These are phyloP conservation scores for Moniliophthora roreri DNA, from an alignment of 1,284 basidiomycete genomes.

Conservation along the genomic window DNA sequence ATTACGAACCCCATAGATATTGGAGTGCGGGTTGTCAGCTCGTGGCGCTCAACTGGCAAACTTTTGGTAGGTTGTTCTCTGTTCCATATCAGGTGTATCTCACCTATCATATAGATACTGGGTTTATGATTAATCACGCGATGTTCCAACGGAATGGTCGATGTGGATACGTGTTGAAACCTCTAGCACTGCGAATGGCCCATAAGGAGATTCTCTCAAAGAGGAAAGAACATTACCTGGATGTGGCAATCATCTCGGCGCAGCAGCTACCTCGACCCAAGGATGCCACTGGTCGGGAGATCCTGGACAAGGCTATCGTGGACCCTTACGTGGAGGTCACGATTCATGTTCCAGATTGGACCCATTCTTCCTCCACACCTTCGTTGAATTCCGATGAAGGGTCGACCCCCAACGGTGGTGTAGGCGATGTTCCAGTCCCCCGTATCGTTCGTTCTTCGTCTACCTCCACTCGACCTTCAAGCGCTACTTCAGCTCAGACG, in stretches of 20 bases:
- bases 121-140: conserved; percentile 89
- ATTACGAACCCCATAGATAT: conserved; percentile 87
- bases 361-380: conserved; percentile 26
- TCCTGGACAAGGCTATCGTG: conserved; percentile 56
- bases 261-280: conserved; percentile 86
- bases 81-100: not conserved
- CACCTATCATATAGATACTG: conserved; percentile 58
- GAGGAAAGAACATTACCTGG: conserved; percentile 60
- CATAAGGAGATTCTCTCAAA: conserved; percentile 60
- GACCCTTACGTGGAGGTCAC: conserved; percentile 83
- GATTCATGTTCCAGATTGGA: conserved; percentile 76
- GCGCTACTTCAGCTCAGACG: conserved; percentile 22
- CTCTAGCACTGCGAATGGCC: conserved; percentile 68
- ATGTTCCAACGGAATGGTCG: conserved; percentile 91
- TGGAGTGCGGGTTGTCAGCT: conserved; percentile 92
- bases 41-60: conserved; percentile 98
- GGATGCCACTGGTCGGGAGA: conserved; percentile 62
- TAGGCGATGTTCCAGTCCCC: not conserved
- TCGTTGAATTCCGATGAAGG: not conserved
- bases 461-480: conserved; percentile 25
- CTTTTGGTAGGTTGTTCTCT: conserved; percentile 61
- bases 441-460: not conserved
- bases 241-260: conserved; percentile 84
- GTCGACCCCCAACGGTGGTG: not conserved
- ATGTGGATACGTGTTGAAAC: conserved; percentile 91